Base-by-base conservation (phyloP, 192 early-diverging fungal genomes). In the Podila clonocystis region DNA sequence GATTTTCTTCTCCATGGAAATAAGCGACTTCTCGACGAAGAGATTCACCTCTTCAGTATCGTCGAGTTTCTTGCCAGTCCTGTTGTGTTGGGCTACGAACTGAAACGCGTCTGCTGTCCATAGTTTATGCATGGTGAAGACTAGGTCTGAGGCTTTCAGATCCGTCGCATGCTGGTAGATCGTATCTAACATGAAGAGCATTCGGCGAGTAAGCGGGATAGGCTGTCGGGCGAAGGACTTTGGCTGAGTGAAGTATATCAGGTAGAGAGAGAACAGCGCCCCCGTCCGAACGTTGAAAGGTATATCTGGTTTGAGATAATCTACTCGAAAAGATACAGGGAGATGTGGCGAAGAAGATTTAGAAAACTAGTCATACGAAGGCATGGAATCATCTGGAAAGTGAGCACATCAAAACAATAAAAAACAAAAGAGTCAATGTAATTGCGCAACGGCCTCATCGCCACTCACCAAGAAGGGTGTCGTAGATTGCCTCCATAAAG, bases 211-310 rank as follows among this genome's bases (percentile, higher is more conserved):
- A 6, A 80, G 31, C 2, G 62, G 70, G 49, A 80, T 73, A 0
- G 70, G 24, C 0, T 52, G 29, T 45, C 63, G 68, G 24, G 55
- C 63, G 34, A 65, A 60, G 5, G 49, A 17, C 9, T 41, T 22
- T 13, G 77, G 70, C 22, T 80, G 77, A 19, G 77, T 80, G 22
- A 61, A 64, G 41, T 73, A 69, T 1, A 72, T 36, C 15, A 80
- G 15, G 28, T 69, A 73, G 1, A 80, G 58, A 11, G 50, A 30
- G 11, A 41, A 80, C 3, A 73, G 31, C 1, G 71, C 65, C 1
- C 62, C 71, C 12, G 45, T 49, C 9, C 63, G 62, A 9, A 29
- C 63, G 2, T 30, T 7, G 9, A 71, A 41, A 1, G 68, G 60
- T 9, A 70, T 49, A 15, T 31, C 28, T 0, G 63, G 33, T 7